Conservation (phyloP, 345 rosid genomes). For the Citrus reticulata region DNA sequence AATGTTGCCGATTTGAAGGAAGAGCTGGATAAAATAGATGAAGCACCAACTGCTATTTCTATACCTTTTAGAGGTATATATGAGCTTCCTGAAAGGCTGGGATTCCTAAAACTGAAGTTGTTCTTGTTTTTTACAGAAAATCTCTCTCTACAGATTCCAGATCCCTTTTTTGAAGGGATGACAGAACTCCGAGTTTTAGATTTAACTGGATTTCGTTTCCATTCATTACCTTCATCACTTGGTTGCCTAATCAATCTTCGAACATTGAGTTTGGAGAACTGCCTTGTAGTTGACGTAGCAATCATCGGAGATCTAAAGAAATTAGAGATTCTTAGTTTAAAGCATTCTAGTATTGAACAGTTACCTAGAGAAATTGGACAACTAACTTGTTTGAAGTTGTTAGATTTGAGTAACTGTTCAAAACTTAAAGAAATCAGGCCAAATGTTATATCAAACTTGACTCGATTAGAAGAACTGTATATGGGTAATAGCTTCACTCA, state of each 20-base stretch:
- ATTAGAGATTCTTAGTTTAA: constrained; percentile 4
- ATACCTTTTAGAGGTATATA: background rate
- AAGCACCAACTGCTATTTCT: background rate
- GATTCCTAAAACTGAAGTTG: constrained; percentile 13
- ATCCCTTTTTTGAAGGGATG: constrained; percentile 4
- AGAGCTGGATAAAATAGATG: background rate
- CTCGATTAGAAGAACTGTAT: constrained; percentile 19
- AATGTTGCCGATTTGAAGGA: background rate
- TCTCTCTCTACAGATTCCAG: background rate
- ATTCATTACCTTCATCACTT: constrained; percentile 16
- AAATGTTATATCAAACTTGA: constrained; percentile 9
- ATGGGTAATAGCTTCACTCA: constrained; percentile 3
- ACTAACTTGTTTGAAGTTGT: constrained; percentile 4
- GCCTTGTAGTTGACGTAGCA: background rate
- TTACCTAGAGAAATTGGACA: constrained; percentile 14
- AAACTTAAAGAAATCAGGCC: constrained; percentile 17
- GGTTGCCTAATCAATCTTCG: background rate
- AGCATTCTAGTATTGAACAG: background rate
- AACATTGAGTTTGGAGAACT: constrained; percentile 7
- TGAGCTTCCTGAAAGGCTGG: constrained; percentile 11
- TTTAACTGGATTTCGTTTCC: background rate
- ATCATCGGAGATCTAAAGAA: constrained; percentile 1
- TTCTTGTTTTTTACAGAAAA: background rate
- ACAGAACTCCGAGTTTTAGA: constrained; percentile 25
- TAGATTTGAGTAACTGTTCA: constrained; percentile 18